Percentiles rank a stretch among this genome's conserved stretches.
These are phyloP conservation scores for Saccharomyces kudriavzevii DNA, from an alignment of 805 yeast species.

Conservation along the genomic window DNA sequence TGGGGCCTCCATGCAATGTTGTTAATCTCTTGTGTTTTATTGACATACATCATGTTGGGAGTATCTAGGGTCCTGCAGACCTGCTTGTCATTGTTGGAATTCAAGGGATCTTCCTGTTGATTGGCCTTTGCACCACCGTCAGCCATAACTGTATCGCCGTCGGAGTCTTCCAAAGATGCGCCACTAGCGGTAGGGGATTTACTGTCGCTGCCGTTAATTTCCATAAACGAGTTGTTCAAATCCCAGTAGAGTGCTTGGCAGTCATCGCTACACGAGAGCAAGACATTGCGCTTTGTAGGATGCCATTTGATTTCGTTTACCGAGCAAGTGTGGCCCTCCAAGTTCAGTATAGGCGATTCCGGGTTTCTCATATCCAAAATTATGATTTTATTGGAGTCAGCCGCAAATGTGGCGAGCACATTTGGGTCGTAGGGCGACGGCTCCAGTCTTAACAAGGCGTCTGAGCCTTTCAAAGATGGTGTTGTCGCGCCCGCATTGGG, in stretches of 20 bases:
- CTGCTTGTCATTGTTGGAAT: neutral
- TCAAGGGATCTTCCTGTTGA: constrained; percentile 1
- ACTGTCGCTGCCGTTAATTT: neutral
- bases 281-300: constrained; percentile 51
- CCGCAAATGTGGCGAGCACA: constrained; percentile 74
- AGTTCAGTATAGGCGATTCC: constrained; percentile 64
- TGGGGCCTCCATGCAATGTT: constrained; percentile 61
- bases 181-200: neutral
- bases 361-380: constrained; percentile 83
- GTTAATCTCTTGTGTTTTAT: constrained; percentile 66
- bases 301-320: constrained; percentile 81
- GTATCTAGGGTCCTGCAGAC: constrained; percentile 10
- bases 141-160: constrained; percentile 1
- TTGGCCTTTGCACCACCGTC: neutral
- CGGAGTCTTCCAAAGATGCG: neutral
- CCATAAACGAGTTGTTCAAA: constrained; percentile 30
- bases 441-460: constrained; percentile 66
- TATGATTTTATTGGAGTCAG: constrained; percentile 54
- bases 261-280: constrained; percentile 62
- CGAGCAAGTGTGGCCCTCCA: constrained; percentile 59
- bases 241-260: constrained; percentile 71
- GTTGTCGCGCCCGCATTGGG: constrained; percentile 1
- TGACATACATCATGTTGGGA: constrained; percentile 41
- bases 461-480: constrained; percentile 24
- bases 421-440: constrained; percentile 76